Conservation (phyloP, 1,284 basidiomycete genomes). For the Polyporus tsugae region DNA sequence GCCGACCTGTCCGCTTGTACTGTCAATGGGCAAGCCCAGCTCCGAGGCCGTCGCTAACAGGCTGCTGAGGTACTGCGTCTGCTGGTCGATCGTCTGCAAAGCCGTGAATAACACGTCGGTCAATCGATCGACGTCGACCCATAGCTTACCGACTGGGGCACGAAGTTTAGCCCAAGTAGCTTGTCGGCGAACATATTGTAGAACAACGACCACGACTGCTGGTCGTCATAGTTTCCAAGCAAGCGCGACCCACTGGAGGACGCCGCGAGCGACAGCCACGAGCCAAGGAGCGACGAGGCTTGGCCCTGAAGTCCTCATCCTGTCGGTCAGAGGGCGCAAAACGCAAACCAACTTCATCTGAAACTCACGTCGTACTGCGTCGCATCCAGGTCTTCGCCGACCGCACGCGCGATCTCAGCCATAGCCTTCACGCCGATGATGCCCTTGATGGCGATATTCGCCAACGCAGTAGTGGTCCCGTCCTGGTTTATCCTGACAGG, state of each 20-base stretch:
- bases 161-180: conserved; percentile 48
- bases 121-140: neutral
- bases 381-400: conserved; percentile 55
- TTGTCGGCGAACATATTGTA: conserved; percentile 76
- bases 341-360: neutral
- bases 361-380: conserved; percentile 57
- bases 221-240: conserved; percentile 50
- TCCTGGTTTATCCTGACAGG: conserved; percentile 61
- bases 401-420: conserved; percentile 60
- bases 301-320: conserved; percentile 21
- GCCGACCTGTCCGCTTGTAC: conserved; percentile 15
- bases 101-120: neutral
- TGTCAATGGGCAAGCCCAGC: conserved; percentile 34
- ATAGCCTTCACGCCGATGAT: conserved; percentile 76
- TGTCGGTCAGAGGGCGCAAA: neutral
- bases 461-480: conserved; percentile 59
- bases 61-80: conserved; percentile 23
- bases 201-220: conserved; percentile 61
- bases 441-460: conserved; percentile 78
- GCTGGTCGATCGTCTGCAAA: conserved; percentile 14
- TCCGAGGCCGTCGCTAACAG: conserved; percentile 15
- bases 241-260: conserved; percentile 48
- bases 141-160: conserved; percentile 33
- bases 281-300: conserved; percentile 33
- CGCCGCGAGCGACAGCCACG: conserved; percentile 42